Evolutionary conservation across 83 land plant species (phyloP), one percentile per base, ranked within the genome.

Genomic region (Diphasiastrum complanatum): DNA sequence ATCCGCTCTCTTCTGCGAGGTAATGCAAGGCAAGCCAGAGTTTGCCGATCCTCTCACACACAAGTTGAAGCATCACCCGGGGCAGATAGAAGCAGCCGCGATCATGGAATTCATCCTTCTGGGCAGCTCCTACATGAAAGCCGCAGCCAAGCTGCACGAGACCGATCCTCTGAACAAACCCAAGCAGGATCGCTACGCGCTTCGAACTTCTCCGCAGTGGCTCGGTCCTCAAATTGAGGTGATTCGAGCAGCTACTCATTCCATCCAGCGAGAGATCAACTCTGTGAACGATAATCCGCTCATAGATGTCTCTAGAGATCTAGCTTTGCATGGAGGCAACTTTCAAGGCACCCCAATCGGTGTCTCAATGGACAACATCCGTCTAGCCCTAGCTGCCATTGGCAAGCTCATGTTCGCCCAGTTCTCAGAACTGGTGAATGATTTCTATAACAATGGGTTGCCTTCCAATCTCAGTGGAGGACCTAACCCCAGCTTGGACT

Each of bases 321-420:
- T 70, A 51, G 85, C 85, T 11, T 36, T 83, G 2, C 84, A 83
- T 34, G 85, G 86, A n/a, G 87, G 87, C 12, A 84, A 84, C 75
- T 84, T 84, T 75, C 85, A 81, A 47, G 85, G 87, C 12, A 81
- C 87, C 0, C 87, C 87, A 20, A 78, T 81, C 67, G 88, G 88
- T 18, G 82, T 78, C 16, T 81, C 88, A 48, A 84, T 84, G 88
- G 88, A 84, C 65, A 84, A 81, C 78, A 52, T 84, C 40, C 63
- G 88, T 4, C 72, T 84, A 12, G 82, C 88, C 37, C 23, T 84
- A 10, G 82, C 88, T 49, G 79, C 88, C 16, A 52, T 70, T 11
- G 73, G 73, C 14, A 67, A 67, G 37, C 68, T 65, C 45, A 55
- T 65, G 65, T 65, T 65, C 46, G 60, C 61, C 2, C 68, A 65